A percentile compares a stretch with the other conserved stretches of the same genome.
phyloP scores from a whole-genome alignment of 1,139 yeast species.

The Pichia terricola region DNA sequence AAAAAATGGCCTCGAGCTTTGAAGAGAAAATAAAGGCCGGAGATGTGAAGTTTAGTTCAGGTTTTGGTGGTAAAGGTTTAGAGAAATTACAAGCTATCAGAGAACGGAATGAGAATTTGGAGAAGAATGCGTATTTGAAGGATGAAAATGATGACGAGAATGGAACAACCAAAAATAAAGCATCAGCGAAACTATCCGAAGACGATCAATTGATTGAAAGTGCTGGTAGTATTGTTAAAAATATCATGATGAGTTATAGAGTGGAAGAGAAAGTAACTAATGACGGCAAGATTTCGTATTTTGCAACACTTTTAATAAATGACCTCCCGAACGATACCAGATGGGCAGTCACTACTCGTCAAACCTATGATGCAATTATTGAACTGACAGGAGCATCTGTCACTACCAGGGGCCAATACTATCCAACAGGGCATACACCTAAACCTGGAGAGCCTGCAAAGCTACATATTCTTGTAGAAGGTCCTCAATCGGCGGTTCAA shows the following conservation, averaged over 20 bases:
- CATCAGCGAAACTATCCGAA: not conserved
- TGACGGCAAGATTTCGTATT: not conserved
- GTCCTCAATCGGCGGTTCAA: not conserved
- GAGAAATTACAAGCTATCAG: conserved; percentile 69
- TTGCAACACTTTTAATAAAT: conserved; percentile 61
- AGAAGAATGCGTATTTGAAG: conserved; percentile 25
- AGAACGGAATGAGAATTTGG: conserved; percentile 32
- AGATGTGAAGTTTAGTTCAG: conserved; percentile 56
- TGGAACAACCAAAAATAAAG: not conserved
- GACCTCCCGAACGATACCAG: conserved; percentile 82
- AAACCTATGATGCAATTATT: conserved; percentile 53
- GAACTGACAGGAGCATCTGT: conserved; percentile 72
- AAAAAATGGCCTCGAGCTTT: conserved; percentile 47
- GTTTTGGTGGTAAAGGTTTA: conserved; percentile 92
- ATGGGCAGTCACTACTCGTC: conserved; percentile 71
- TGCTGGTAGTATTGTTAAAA: not conserved
- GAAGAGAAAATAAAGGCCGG: conserved; percentile 59
- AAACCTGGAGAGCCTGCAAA: conserved; percentile 4
- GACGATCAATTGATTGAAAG: not conserved
- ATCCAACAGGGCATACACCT: not conserved
- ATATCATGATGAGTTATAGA: conserved; percentile 28
- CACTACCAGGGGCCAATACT: conserved; percentile 57
- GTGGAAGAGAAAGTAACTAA: conserved; percentile 18
- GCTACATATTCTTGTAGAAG: not conserved
- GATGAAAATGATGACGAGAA: conserved; percentile 12